A percentile compares a stretch with the other conserved stretches of the same genome.
These are phyloP conservation scores for Petunia secreta DNA, from an alignment of 257 asterid genomes.

Conservation along the genomic window DNA sequence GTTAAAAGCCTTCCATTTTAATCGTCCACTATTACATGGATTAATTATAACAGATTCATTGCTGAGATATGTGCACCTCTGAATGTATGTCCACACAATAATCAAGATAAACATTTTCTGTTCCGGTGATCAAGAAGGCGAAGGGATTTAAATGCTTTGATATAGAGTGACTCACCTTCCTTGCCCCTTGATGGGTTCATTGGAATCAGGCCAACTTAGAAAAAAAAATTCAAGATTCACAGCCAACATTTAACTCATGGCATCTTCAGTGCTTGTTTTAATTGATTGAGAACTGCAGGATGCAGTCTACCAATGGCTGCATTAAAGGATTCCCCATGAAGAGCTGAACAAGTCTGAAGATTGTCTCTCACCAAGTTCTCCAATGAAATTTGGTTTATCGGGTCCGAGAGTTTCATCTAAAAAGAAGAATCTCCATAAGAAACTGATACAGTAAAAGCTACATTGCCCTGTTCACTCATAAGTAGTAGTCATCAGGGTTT, in stretches of 20 bases:
- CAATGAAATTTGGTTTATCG: constrained; percentile 73
- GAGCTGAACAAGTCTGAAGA: constrained; percentile 86
- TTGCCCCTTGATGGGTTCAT: constrained; percentile 30
- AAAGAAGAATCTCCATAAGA: constrained; percentile 19
- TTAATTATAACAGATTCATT: not conserved
- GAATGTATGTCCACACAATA: not conserved
- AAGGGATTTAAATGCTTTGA: constrained; percentile 13
- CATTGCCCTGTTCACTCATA: not conserved
- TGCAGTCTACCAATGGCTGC: constrained; percentile 82
- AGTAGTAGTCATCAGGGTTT: constrained; percentile 23
- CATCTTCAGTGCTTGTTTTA: constrained; percentile 88
- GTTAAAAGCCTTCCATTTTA: not conserved
- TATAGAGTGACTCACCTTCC: constrained; percentile 24
- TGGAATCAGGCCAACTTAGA: constrained; percentile 37
- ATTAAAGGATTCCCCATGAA: constrained; percentile 85
- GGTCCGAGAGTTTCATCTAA: constrained; percentile 86
- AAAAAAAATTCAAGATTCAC: constrained; percentile 28
- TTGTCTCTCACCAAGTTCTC: constrained; percentile 84
- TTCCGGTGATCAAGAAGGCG: not conserved
- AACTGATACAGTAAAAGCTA: not conserved
- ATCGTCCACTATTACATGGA: not conserved
- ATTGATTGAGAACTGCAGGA: constrained; percentile 76
- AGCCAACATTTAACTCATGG: constrained; percentile 43
- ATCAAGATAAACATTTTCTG: not conserved
- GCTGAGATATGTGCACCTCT: not conserved